phyloP scores from a whole-genome alignment of 345 rosid genomes.

The Psidium guajava region DNA sequence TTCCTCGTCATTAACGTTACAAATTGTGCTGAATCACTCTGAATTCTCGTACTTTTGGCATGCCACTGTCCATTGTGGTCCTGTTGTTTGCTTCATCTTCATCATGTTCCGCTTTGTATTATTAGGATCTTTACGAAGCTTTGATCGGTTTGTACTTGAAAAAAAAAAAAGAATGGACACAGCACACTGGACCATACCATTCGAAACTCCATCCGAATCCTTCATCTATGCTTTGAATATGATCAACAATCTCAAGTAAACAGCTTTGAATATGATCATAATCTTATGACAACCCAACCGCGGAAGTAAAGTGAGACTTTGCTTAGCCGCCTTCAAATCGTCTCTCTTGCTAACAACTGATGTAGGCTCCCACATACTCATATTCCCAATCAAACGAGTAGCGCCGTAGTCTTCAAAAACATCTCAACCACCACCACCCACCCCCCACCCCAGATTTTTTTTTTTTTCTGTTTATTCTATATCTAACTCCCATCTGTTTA shows the following conservation, averaged over 20 bases:
- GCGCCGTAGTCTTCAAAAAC: too few species aligned
- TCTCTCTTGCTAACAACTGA: neutral
- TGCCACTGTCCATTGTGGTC: neutral
- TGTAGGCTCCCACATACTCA: neutral
- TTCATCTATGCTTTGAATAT: neutral
- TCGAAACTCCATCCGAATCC: neutral
- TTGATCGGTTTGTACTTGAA: neutral
- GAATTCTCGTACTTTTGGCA: neutral
- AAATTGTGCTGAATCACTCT: too few species aligned
- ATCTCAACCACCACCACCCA: neutral
- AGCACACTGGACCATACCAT: neutral
- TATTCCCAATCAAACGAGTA: neutral
- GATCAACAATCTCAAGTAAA: neutral
- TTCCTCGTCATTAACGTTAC: too few species aligned
- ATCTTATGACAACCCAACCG: neutral
- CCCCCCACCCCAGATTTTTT: too few species aligned
- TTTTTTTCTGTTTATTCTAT: too few species aligned
- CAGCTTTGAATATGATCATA: neutral
- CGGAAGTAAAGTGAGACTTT: neutral
- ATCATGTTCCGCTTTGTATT: neutral
- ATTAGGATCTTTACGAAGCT: neutral
- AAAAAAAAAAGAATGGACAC: neutral
- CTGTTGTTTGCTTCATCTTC: neutral
- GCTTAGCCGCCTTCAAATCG: neutral
- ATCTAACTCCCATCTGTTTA: too few species aligned